Evolutionary conservation across 176 grass and related monocot species (phyloP), one percentile per base, ranked within the genome.

Genomic region (Avena atlantica): DNA sequence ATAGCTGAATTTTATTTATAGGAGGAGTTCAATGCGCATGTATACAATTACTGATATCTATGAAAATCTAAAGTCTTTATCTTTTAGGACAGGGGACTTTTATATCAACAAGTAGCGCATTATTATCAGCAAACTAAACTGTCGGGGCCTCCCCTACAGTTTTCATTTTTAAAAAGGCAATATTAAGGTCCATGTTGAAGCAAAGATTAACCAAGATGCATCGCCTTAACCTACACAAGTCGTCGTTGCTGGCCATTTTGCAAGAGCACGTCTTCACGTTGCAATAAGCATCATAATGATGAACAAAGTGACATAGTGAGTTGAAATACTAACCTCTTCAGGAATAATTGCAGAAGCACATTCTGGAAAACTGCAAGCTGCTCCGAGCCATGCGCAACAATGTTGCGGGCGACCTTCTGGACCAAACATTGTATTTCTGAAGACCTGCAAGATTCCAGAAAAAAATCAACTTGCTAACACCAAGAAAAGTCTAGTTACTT

Each of bases 351-450:
- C 51, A 88, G 96, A 98, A 86, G 96, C 92, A 91, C 96, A 98
- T 95, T 95, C 93, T 70, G 96, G 96, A 86, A 98, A 98, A 85
- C 92, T 94, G 87, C 96, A 95, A 85, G 96, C 96, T 76, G 94
- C 93, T 92, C 93, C 96, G 71, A 98, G 96, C 96, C 96, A 98
- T 71, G 96, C 92, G 78, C 96, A 98, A 78, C 96, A 98, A 84
- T 98, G 96, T 34, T 98, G 96, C 66, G 93, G 93, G 63, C 93
- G 90, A 52, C 96, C 96, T 92, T 98, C 96, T 12, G 96, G 96
- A 72, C 96, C 96, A 92, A 98, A 98, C 96, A 98, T 98, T 88
- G 96, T 98, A 81, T 98, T 98, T 83, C 96, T 89, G 88, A 98
- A 98, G 10, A 95, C 96, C 96, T 98, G 83, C 74, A 69, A 92